Conservation (phyloP, 805 yeast genomes). For the Ogataea pilisensis region DNA sequence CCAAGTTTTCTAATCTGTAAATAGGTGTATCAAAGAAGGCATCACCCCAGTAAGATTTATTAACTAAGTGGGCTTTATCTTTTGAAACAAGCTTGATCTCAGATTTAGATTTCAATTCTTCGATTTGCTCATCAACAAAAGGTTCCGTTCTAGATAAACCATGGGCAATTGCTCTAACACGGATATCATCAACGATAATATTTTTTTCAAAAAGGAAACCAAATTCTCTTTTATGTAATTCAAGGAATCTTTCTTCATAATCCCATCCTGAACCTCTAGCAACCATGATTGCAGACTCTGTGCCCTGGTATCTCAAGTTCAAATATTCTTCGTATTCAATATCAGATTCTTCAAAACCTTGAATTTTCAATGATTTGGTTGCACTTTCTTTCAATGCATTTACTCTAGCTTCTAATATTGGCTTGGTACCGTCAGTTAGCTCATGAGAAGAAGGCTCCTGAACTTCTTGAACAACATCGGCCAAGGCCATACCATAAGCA, state of each 20-base stretch:
- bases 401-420: constrained; percentile 42
- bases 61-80: constrained; percentile 31
- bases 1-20: constrained; percentile 49
- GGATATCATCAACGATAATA: constrained; percentile 64
- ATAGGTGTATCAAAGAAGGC: constrained; percentile 49
- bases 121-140: constrained; percentile 49
- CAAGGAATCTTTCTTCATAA: constrained; percentile 44
- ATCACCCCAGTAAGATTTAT: constrained; percentile 56
- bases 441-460: constrained; percentile 64
- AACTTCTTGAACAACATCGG: constrained; percentile 78
- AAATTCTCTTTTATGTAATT: constrained; percentile 63
- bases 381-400: constrained; percentile 42
- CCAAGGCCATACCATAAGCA: constrained; percentile 85
- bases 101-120: constrained; percentile 26
- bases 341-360: constrained; percentile 47
- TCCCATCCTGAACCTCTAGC: constrained; percentile 25
- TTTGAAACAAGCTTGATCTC: constrained; percentile 20
- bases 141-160: constrained; percentile 39
- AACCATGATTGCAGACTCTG: constrained; percentile 87
- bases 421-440: constrained; percentile 31
- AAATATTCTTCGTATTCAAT: constrained; percentile 60
- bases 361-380: constrained; percentile 36
- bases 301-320: constrained; percentile 79
- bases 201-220: constrained; percentile 61
- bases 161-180: constrained; percentile 73